Conservation (phyloP, 305 asterid species). For the Fraxinus angustifolia region DNA sequence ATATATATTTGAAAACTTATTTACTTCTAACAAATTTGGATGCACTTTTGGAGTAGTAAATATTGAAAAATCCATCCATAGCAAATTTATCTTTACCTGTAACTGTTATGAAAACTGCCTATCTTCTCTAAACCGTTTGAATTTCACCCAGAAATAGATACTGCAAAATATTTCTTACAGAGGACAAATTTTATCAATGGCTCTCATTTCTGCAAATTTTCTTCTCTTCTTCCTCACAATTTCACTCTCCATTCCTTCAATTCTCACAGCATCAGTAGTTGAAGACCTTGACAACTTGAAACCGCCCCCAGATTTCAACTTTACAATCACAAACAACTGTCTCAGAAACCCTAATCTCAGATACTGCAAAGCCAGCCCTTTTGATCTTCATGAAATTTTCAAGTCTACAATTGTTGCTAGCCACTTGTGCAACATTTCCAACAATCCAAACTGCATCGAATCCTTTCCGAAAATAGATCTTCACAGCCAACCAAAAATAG, state of each 20-base stretch:
- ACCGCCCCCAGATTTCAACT: conserved; percentile 54
- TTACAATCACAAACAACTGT: conserved; percentile 51
- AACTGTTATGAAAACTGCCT: neutral
- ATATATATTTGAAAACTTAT: no score
- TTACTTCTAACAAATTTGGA: neutral
- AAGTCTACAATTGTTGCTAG: conserved; percentile 56
- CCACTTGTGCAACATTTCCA: conserved; percentile 53
- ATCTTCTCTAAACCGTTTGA: neutral
- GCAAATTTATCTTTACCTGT: neutral
- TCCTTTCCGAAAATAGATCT: conserved; percentile 51
- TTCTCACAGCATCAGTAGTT: conserved; percentile 35
- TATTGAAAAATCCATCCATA: neutral
- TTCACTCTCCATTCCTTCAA: conserved; percentile 13
- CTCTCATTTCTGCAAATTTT: conserved; percentile 16
- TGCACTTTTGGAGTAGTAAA: neutral
- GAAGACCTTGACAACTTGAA: conserved; percentile 47
- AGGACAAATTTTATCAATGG: conserved; percentile 28
- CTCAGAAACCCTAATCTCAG: conserved; percentile 43
- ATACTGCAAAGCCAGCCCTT: conserved; percentile 47
- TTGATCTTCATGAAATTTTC: conserved; percentile 41
- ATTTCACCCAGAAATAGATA: neutral
- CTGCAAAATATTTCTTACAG: neutral
- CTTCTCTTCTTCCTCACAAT: conserved; percentile 21
- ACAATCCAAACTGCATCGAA: conserved; percentile 48
- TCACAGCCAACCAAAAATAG: conserved; percentile 33